These are phyloP conservation scores for Rosa chinensis DNA, from an alignment of 306 rosid genomes.

Conservation along the genomic window DNA sequence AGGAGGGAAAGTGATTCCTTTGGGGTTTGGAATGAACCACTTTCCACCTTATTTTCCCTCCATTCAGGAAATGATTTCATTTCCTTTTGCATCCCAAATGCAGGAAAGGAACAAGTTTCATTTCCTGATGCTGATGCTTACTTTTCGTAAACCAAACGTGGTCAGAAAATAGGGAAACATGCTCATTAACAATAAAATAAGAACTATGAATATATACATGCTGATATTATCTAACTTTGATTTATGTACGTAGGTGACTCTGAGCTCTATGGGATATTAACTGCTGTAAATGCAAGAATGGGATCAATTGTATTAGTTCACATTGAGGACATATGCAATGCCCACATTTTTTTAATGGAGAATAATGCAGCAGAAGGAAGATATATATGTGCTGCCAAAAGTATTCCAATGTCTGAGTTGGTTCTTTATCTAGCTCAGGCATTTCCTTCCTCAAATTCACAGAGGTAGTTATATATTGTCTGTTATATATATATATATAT, in stretches of 20 bases:
- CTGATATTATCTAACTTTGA: not conserved
- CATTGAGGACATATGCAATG: conserved; percentile 73
- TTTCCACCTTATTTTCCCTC: too few relatives aligned
- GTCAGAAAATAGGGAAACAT: not conserved
- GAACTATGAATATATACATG: not conserved
- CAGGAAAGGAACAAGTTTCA: too few relatives aligned
- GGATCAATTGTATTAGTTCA: conserved; percentile 74
- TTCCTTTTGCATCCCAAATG: too few relatives aligned
- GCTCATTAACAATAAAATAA: not conserved
- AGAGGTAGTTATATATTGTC: conserved; percentile 23
- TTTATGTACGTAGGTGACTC: conserved; percentile 45
- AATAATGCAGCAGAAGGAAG: conserved; percentile 57
- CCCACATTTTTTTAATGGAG: conserved; percentile 81
- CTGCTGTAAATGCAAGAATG: conserved; percentile 72
- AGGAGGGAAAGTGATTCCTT: too few relatives aligned
- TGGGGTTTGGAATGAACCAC: too few relatives aligned
- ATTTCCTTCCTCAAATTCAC: conserved; percentile 39
- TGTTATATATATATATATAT: too few relatives aligned
- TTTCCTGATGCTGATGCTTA: too few relatives aligned
- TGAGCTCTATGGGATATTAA: conserved; percentile 45
- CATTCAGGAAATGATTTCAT: too few relatives aligned
- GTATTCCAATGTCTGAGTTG: conserved; percentile 44
- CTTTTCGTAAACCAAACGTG: too few relatives aligned
- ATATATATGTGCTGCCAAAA: conserved; percentile 60
- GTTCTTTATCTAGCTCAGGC: conserved; percentile 40